These are phyloP conservation scores for Picochlorum sp. DNA, from an alignment of 139 green algal genomes.

Conservation along the genomic window DNA sequence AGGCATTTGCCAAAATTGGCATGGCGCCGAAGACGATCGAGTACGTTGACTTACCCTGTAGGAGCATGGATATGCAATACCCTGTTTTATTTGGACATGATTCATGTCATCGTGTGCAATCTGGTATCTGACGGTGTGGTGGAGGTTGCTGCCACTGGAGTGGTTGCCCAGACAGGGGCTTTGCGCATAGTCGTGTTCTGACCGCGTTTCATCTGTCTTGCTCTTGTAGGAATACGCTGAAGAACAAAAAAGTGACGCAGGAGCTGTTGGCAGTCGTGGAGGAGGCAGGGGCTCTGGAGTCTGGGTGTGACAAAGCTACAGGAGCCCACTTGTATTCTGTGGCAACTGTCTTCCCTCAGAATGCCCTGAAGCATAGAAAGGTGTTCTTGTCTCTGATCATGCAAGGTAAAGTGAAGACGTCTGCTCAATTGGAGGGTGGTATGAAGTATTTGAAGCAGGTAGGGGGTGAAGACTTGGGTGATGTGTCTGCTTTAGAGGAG, in stretches of 20 bases:
- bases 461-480: slow-evolving; percentile 24
- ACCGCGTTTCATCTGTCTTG: not conserved
- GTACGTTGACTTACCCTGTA: slow-evolving; percentile 30
- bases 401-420: slow-evolving; percentile 47
- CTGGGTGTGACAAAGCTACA: slow-evolving; percentile 58
- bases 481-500: slow-evolving; percentile 50
- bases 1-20: slow-evolving; percentile 53
- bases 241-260: slow-evolving; percentile 70
- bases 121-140: no score
- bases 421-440: slow-evolving; percentile 70
- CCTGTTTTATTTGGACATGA: not conserved
- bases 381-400: slow-evolving; percentile 62
- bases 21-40: slow-evolving; percentile 57
- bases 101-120: no score
- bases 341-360: slow-evolving; percentile 71
- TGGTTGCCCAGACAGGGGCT: no score
- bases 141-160: not conserved
- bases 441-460: slow-evolving; percentile 73
- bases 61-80: not conserved
- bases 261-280: slow-evolving; percentile 62
- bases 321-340: slow-evolving; percentile 74
- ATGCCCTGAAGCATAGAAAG: slow-evolving; percentile 67
- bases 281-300: slow-evolving; percentile 43
- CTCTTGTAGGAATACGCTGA: slow-evolving; percentile 47
- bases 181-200: no score